Evolutionary conservation across 2,329 filamentous ascomycete genomes (phyloP).

Genomic region (Neofusicoccum sp.): DNA sequence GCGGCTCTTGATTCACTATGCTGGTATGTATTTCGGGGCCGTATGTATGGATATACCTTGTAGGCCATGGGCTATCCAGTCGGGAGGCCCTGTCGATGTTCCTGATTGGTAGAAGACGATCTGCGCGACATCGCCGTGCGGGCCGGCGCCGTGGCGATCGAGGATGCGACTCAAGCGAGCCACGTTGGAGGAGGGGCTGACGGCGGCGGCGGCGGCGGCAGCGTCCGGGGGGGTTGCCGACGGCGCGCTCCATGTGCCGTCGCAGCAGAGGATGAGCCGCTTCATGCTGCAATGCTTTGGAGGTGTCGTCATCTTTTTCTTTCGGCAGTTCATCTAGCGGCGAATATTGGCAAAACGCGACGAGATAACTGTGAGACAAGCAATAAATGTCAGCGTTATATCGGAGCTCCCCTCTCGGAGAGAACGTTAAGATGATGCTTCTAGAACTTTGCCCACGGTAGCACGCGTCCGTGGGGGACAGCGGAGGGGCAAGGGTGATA

Average conservation of each 20-base stretch:
- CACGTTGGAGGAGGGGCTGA: slow-evolving; percentile 48
- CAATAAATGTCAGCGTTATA: neutral
- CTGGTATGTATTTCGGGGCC: too few species aligned
- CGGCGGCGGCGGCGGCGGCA: neutral
- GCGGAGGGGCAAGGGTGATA: neutral
- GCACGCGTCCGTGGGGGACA: neutral
- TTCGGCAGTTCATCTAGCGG: too few species aligned
- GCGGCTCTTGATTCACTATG: neutral
- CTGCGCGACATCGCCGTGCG: slow-evolving; percentile 42
- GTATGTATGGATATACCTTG: too few species aligned
- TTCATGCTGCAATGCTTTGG: slow-evolving; percentile 19
- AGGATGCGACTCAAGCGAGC: slow-evolving; percentile 51
- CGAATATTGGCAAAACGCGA: too few species aligned
- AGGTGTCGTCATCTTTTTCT: too few species aligned
- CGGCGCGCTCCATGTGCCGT: slow-evolving; percentile 32
- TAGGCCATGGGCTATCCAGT: too few species aligned
- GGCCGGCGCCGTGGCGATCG: slow-evolving; percentile 47
- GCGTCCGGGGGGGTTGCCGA: neutral
- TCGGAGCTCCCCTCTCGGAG: neutral
- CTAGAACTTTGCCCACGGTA: neutral
- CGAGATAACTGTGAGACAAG: neutral
- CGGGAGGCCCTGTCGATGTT: slow-evolving; percentile 34
- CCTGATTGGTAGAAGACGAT: slow-evolving; percentile 53
- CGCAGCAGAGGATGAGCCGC: slow-evolving; percentile 33
- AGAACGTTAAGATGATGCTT: neutral